These are phyloP conservation scores for Ceratobasidium sp. DNA, from an alignment of 1,284 basidiomycete species.

Conservation along the genomic window DNA sequence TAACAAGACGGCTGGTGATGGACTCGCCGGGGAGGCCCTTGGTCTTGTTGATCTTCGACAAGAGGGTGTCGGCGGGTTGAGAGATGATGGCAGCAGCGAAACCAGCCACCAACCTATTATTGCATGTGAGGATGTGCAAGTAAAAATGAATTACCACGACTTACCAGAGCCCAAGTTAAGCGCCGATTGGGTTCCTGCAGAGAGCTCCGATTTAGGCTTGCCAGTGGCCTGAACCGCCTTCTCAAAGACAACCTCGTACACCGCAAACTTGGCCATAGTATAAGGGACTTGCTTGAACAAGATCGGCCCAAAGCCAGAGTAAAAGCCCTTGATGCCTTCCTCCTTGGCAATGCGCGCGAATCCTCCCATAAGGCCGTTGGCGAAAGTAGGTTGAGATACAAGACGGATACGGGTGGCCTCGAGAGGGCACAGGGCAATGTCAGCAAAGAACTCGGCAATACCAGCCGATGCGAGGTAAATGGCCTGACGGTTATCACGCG, in stretches of 20 bases:
- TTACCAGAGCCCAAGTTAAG: slow-evolving; percentile 52
- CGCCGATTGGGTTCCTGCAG: slow-evolving; percentile 49
- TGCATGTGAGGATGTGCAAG: not conserved
- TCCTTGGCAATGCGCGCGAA: slow-evolving; percentile 59
- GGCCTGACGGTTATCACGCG: slow-evolving; percentile 85
- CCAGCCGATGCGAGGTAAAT: slow-evolving; percentile 96
- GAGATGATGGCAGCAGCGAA: slow-evolving; percentile 64
- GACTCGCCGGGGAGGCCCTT: slow-evolving; percentile 60
- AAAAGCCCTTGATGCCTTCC: slow-evolving; percentile 57
- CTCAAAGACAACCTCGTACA: slow-evolving; percentile 54
- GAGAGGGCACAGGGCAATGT: slow-evolving; percentile 64
- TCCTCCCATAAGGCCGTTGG: slow-evolving; percentile 57
- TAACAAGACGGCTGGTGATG: slow-evolving; percentile 54
- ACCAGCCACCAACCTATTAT: slow-evolving; percentile 57
- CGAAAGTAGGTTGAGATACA: slow-evolving; percentile 60
- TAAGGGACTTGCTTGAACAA: slow-evolving; percentile 60
- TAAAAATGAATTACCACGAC: slow-evolving; percentile 36
- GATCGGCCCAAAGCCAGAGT: slow-evolving; percentile 63
- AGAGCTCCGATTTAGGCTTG: slow-evolving; percentile 55
- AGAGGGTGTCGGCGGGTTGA: slow-evolving; percentile 61
- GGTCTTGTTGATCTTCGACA: slow-evolving; percentile 65
- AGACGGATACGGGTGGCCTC: slow-evolving; percentile 65
- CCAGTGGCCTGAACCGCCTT: slow-evolving; percentile 54
- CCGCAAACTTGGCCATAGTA: slow-evolving; percentile 61
- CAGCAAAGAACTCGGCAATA: slow-evolving; percentile 94